Evolutionary conservation across 2,329 filamentous ascomycete species (phyloP).

Genomic region (Bipolaris zeicola): DNA sequence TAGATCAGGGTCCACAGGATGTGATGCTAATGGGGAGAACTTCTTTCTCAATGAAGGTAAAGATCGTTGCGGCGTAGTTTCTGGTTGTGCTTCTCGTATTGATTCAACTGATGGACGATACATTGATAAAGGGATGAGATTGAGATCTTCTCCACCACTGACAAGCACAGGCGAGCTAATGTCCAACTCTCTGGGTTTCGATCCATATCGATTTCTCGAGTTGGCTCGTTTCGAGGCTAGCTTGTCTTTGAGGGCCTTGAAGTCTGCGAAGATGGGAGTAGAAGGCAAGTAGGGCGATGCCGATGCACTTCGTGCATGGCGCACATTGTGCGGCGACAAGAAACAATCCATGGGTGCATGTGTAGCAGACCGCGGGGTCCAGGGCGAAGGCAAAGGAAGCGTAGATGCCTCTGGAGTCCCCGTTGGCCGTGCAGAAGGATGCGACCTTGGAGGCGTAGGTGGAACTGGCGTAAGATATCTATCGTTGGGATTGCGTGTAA

Average conservation of each 20-base stretch:
- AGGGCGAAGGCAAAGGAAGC: constrained; percentile 26
- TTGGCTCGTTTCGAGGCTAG: constrained; percentile 35
- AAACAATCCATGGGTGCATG: constrained; percentile 31
- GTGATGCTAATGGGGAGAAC: constrained; percentile 42
- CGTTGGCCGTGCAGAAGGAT: constrained; percentile 26
- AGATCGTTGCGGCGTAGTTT: constrained; percentile 8
- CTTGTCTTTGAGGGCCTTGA: constrained; percentile 42
- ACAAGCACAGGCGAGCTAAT: constrained; percentile 43
- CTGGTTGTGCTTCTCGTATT: constrained; percentile 17
- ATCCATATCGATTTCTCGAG: constrained; percentile 30
- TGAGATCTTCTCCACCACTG: constrained; percentile 39
- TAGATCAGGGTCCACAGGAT: constrained; percentile 34
- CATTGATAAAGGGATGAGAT: constrained; percentile 43
- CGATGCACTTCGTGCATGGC: constrained; percentile 40
- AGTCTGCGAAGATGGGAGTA: constrained; percentile 37
- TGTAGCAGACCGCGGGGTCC: constrained; percentile 38
- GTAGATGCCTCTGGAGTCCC: constrained; percentile 24
- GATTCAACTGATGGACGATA: constrained; percentile 24
- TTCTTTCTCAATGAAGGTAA: constrained; percentile 25
- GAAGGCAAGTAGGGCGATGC: constrained; percentile 37
- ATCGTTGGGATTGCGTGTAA: constrained; percentile 78
- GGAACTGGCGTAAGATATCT: constrained; percentile 74
- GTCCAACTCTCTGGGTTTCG: constrained; percentile 34
- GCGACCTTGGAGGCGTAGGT: constrained; percentile 42
- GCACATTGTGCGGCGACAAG: constrained; percentile 30